Evolutionary conservation across 169 alveolate genomes (phyloP), one percentile per base, ranked within the genome.

Genomic region (Haemoproteus tartakovskyi): DNA sequence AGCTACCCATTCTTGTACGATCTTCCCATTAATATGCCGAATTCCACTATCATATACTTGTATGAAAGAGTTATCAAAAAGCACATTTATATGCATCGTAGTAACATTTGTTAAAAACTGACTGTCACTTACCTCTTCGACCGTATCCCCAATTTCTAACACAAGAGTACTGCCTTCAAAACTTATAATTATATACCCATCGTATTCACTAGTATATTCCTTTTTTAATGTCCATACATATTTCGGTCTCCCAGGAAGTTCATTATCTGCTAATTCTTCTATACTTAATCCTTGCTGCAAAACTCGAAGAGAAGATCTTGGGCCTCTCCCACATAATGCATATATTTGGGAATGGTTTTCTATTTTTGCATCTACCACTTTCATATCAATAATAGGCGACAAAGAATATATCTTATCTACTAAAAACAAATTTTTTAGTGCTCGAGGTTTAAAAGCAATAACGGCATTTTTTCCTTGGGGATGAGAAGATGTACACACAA

Each of bases 171-270:
- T 92, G 27, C 95, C 97, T 22, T 87, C 92, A 87, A 96, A 97
- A 24, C 99, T 91, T 14, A 98, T 95, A 26, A 97, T 88, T 51
- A 97, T 97, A 87, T 82, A 97, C 70, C 95, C 95, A 63, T 86
- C 91, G 60, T 81, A 79, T 12, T 78, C 87, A 50, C 88, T 70
- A 26, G 85, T 85, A 37, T 67, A 81, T n/a, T 88, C 87, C 60
- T 89, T 90, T 79, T 94, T 95, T 29, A 97, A 46, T 4, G 98
- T 91, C 97, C 98, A 97, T 16, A 98, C 95, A 27, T 95, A 97
- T 46, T 92, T 85, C 8, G 99, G 99, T 45, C 93, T 89, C 0
- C 97, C 98, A 3, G 99, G 99, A 50, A 98, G 91, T 67, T 93
- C 96, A 50, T 94, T 89, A 62, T 85, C 96, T 2, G 99, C 99